Evolutionary conservation across 2,329 filamentous ascomycete species (phyloP), one percentile per base, ranked within the genome.

Genomic region (Fusarium fracticaudum): DNA sequence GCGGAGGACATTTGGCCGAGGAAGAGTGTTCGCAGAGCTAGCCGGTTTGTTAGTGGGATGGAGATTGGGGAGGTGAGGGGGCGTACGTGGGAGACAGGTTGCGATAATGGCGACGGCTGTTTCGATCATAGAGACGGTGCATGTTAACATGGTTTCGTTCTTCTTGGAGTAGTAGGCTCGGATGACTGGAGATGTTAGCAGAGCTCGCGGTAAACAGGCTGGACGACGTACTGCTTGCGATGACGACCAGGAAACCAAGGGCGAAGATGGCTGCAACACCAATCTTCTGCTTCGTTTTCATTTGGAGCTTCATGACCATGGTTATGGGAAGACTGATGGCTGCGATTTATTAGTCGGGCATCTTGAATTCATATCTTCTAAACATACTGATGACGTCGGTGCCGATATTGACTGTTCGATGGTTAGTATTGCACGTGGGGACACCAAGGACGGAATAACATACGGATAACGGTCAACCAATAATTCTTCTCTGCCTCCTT

Each of bases 81-180:
- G 62, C 78, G 7, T 55, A 80, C 79, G 77, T 37, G 83, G 82
- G 2, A 84, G 80, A n/a, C 81, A 84, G 6, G 81, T 79, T 4
- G 82, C 81, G 15, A 85, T 84, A 40, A 85, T 83, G 3, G 83
- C 81, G 13, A 84, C 80, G 8, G 82, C 74, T 1, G 80, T 81
- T 59, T 83, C 81, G n/a, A 82, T 74, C 80, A 83, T 83, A 8
- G 80, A 82, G 24, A 83, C 80, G 2, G 81, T 83, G 67, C 81
- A 83, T 5, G 81, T 82, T 41, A 83, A 57, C 81, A 83, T 83
- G 2, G 80, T 82, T 61, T 82, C 79, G 59, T 80, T 79, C 8
- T 72, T 73, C 60, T 79, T 79, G 1, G 80, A 81, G 35, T 79
- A 83, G 31, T 81, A 80, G 8, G 81, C 81, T 67, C 81, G 80